A percentile compares a stretch with the other conserved stretches of the same genome.
Evolutionary conservation across 2,329 filamentous ascomycete species (phyloP).

Genomic region (Fusarium piperis): DNA sequence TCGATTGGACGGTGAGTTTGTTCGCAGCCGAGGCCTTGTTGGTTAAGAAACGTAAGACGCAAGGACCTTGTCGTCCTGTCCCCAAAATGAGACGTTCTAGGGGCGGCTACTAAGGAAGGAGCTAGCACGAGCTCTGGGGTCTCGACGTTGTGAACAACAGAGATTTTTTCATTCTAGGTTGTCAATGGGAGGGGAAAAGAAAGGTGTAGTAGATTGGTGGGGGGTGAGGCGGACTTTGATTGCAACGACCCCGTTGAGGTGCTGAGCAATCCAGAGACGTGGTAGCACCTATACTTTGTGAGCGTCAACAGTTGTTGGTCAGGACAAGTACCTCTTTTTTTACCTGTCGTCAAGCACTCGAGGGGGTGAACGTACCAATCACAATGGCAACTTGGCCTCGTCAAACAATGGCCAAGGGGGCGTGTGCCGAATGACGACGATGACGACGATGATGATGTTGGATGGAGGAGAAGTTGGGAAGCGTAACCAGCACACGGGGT

Average conservation of each 20-base stretch:
- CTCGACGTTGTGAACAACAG: background rate
- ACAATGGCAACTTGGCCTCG: conserved; percentile 2
- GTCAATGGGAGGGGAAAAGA: background rate
- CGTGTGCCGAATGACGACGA: background rate
- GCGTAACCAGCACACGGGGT: conserved; percentile 14
- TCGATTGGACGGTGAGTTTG: background rate
- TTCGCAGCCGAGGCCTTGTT: background rate
- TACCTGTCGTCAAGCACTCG: background rate
- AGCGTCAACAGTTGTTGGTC: background rate
- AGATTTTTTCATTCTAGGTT: background rate
- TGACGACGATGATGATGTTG: background rate
- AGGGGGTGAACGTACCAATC: background rate
- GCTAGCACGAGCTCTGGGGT: conserved; percentile 1
- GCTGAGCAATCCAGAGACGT: background rate
- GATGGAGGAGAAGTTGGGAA: conserved; percentile 3
- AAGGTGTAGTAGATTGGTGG: background rate
- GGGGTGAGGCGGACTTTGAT: background rate
- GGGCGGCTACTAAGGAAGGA: background rate
- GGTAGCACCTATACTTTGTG: background rate
- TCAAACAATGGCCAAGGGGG: background rate
- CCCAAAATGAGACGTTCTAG: background rate
- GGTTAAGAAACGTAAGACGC: background rate
- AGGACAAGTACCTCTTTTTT: no score
- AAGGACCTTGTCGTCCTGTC: background rate
- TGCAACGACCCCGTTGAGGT: background rate